Conservation (phyloP, 2,329 filamentous ascomycete species). For the Eutypa lata region DNA sequence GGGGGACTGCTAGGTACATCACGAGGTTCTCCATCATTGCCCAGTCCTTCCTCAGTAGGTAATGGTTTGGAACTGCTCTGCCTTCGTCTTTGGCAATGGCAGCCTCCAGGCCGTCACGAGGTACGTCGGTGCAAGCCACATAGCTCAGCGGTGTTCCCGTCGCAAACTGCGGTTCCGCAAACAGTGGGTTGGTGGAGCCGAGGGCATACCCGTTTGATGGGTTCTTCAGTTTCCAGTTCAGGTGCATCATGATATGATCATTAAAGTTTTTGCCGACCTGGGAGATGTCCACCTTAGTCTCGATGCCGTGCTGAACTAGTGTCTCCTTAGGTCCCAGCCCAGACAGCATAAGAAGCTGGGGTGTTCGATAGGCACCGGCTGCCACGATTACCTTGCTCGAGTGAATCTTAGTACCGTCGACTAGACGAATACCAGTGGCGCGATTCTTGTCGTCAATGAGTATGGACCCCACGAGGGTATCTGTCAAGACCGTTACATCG, state of each 20-base stretch:
- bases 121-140: constrained; percentile 13
- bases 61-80: constrained; percentile 11
- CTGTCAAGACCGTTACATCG: constrained; percentile 8
- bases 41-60: constrained; percentile 14
- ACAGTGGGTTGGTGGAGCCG: constrained; percentile 18
- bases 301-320: constrained; percentile 13
- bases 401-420: constrained; percentile 8
- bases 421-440: constrained; percentile 13
- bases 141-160: constrained; percentile 13
- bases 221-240: constrained; percentile 23
- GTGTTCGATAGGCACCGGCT: constrained; percentile 15
- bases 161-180: constrained; percentile 15
- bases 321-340: constrained; percentile 13
- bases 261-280: constrained; percentile 17
- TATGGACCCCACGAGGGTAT: constrained; percentile 16
- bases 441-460: constrained; percentile 6
- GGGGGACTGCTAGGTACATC: constrained; percentile 13
- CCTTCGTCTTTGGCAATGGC: constrained; percentile 23
- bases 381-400: constrained; percentile 11
- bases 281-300: constrained; percentile 13
- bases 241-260: constrained; percentile 16
- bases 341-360: constrained; percentile 19
- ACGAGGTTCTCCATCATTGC: constrained; percentile 22
- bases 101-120: constrained; percentile 8
- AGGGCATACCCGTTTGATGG: constrained; percentile 18